Conservation (phyloP, 495 filamentous ascomycete genomes). For the Neurospora africana region DNA sequence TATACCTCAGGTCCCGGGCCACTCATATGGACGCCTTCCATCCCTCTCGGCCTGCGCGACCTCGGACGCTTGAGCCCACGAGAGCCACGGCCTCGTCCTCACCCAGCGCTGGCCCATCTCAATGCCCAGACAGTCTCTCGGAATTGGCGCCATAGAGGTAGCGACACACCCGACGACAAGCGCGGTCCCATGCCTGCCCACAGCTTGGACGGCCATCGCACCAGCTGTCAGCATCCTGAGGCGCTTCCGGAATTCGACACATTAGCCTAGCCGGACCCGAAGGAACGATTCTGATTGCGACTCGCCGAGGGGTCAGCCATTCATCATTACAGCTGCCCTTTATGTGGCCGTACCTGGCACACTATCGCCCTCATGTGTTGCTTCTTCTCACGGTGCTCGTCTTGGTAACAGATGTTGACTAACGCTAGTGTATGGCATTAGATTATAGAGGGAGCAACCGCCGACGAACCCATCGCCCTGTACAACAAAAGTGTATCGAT, state of each 20-base stretch:
- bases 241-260: not conserved
- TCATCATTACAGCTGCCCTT: not conserved
- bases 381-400: not conserved
- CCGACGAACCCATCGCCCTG: constrained; percentile 30
- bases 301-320: not conserved
- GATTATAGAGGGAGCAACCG: constrained; percentile 19
- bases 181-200: not conserved
- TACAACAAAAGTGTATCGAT: constrained; percentile 31
- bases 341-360: not conserved
- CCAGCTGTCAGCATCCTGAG: not conserved
- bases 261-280: not conserved
- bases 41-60: not conserved
- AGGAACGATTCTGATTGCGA: not conserved
- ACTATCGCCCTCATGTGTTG: not conserved
- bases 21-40: not conserved
- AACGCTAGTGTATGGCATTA: not conserved
- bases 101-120: not conserved
- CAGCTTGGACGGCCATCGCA: not conserved
- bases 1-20: not conserved
- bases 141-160: not conserved
- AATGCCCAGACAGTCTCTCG: not conserved
- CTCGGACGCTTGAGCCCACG: not conserved
- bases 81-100: not conserved
- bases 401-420: not conserved
- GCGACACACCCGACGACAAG: not conserved